phyloP scores from a whole-genome alignment of 2,329 filamentous ascomycete species.

The Elsinoe australis region DNA sequence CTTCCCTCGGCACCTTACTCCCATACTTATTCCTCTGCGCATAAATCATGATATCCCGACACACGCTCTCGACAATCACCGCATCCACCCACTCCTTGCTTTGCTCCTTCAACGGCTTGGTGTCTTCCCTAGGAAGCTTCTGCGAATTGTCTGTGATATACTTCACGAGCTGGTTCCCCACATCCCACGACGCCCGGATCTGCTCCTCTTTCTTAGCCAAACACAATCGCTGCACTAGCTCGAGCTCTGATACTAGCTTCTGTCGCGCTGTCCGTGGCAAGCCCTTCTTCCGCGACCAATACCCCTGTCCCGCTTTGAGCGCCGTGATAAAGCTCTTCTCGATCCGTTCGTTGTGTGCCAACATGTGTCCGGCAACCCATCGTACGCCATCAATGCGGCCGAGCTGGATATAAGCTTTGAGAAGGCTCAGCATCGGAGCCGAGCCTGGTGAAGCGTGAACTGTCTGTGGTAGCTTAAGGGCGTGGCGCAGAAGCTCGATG shows the following conservation, averaged over 20 bases:
- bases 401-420: conserved; percentile 13
- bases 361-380: conserved; percentile 7
- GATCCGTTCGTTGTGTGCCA: conserved; percentile 2
- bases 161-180: conserved; percentile 9
- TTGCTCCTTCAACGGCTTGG: not conserved
- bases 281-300: not conserved
- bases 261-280: not conserved
- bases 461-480: not conserved
- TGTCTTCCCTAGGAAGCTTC: not conserved
- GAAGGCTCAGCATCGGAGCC: conserved; percentile 1
- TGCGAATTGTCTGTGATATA: not conserved
- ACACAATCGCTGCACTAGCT: conserved; percentile 3
- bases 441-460: not conserved
- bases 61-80: conserved; percentile 12
- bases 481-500: conserved; percentile 13
- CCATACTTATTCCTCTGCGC: not conserved
- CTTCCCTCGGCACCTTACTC: not conserved
- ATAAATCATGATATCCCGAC: conserved; percentile 4
- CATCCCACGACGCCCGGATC: not conserved
- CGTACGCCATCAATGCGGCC: conserved; percentile 9
- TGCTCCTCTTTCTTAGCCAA: conserved; percentile 2
- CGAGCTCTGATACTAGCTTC: not conserved
- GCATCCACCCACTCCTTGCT: conserved; percentile 5
- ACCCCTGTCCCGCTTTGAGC: conserved; percentile 1
- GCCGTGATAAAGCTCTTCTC: conserved; percentile 15